Conservation (phyloP, 2,329 filamentous ascomycete genomes). For the Graphium sp. region DNA sequence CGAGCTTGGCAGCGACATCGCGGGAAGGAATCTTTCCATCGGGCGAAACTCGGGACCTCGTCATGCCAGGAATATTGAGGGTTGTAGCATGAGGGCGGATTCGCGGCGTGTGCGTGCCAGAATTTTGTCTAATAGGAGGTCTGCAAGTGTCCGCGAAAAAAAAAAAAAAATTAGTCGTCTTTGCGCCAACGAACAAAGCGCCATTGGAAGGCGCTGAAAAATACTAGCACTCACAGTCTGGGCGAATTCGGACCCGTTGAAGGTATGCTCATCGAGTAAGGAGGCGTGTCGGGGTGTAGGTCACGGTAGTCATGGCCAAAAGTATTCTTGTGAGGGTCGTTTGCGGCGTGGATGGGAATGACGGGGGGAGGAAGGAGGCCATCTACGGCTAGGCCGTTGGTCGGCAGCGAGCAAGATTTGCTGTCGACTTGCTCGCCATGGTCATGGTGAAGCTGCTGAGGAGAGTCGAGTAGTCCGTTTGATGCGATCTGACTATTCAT, state of each 20-base stretch:
- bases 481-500: constrained; percentile 6
- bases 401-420: neutral
- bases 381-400: neutral
- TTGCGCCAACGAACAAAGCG: constrained; percentile 1
- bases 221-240: too few relatives aligned
- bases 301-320: constrained; percentile 1
- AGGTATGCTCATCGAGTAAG: neutral
- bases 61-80: constrained; percentile 91
- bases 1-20: constrained; percentile 89
- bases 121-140: constrained; percentile 40
- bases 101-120: constrained; percentile 60
- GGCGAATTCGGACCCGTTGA: too few relatives aligned
- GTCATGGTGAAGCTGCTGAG: neutral
- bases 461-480: neutral
- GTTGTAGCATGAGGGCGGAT: constrained; percentile 77
- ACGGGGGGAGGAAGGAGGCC: neutral
- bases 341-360: constrained; percentile 1
- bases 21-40: constrained; percentile 87
- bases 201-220: too few relatives aligned
- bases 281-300: constrained; percentile 5
- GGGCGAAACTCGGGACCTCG: constrained; percentile 84
- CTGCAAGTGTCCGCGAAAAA: constrained; percentile 3
- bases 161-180: constrained; percentile 8
- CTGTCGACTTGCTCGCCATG: constrained; percentile 3
- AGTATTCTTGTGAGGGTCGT: constrained; percentile 2